A percentile compares a stretch with the other conserved stretches of the same genome.
Conservation (phyloP, 2,329 filamentous ascomycete species). For the Fusarium sp. region DNA sequence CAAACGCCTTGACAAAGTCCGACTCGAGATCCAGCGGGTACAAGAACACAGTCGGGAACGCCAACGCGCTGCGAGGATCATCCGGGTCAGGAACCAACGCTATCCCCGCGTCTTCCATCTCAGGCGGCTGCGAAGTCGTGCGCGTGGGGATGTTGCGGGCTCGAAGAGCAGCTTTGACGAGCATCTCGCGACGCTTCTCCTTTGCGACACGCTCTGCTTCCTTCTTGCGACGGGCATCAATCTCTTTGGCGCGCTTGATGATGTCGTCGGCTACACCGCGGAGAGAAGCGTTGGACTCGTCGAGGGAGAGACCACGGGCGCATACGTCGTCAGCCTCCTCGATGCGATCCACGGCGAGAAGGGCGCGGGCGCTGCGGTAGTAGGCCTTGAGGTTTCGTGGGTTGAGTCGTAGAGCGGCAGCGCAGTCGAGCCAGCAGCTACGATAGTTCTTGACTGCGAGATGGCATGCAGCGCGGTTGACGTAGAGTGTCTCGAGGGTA, state of each 20-base stretch:
- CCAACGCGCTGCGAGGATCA: slow-evolving; percentile 77
- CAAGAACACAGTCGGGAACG: slow-evolving; percentile 83
- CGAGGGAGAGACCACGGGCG: slow-evolving; percentile 77
- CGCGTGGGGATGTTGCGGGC: slow-evolving; percentile 78
- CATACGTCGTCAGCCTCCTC: slow-evolving; percentile 85
- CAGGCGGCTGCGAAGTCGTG: slow-evolving; percentile 77
- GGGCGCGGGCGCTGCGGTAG: slow-evolving; percentile 84
- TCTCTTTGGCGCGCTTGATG: slow-evolving; percentile 63
- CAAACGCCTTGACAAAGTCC: slow-evolving; percentile 91
- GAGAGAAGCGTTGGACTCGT: slow-evolving; percentile 76
- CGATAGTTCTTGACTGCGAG: slow-evolving; percentile 91
- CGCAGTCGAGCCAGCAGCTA: slow-evolving; percentile 87
- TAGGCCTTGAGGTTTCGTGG: slow-evolving; percentile 87
- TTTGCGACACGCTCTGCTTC: slow-evolving; percentile 68
- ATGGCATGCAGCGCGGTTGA: slow-evolving; percentile 92
- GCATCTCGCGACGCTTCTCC: slow-evolving; percentile 66
- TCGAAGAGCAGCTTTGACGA: slow-evolving; percentile 74
- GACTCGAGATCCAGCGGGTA: slow-evolving; percentile 86
- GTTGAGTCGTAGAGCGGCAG: slow-evolving; percentile 82
- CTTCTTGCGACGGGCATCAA: slow-evolving; percentile 66
- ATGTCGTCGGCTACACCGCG: slow-evolving; percentile 73
- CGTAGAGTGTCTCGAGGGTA: slow-evolving; percentile 80
- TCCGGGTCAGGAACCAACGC: slow-evolving; percentile 77
- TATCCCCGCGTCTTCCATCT: slow-evolving; percentile 87
- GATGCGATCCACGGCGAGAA: slow-evolving; percentile 82